phyloP scores from a whole-genome alignment of 768 basidiomycete genomes.

The Russula virescens region DNA sequence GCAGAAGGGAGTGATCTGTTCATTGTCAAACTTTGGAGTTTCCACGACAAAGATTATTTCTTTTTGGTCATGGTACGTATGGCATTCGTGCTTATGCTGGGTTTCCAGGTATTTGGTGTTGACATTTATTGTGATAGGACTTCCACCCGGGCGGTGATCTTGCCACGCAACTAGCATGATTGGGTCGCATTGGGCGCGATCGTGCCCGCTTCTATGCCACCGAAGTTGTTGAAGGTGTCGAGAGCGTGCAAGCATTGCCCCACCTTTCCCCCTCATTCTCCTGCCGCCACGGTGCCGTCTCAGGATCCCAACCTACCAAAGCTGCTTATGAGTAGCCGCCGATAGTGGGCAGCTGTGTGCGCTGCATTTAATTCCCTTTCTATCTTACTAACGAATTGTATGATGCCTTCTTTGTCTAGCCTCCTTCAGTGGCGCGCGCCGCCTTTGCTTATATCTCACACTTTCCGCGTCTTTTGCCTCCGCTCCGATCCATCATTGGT shows the following conservation, averaged over 20 bases:
- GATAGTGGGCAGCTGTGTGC: no score
- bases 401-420: no score
- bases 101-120: slow-evolving; percentile 27
- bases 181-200: slow-evolving; percentile 90
- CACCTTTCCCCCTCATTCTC: no score
- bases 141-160: slow-evolving; percentile 96
- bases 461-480: no score
- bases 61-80: slow-evolving; percentile 86
- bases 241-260: slow-evolving; percentile 91
- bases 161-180: slow-evolving; percentile 93
- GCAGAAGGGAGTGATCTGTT: slow-evolving; percentile 86
- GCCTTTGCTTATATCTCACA: no score
- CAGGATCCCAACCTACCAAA: no score
- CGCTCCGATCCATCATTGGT: no score
- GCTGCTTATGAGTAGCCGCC: no score
- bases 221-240: slow-evolving; percentile 96
- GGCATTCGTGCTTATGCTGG: slow-evolving; percentile 10
- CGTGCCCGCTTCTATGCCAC: slow-evolving; percentile 95
- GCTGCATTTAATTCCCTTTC: no score
- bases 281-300: no score
- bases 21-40: slow-evolving; percentile 92
- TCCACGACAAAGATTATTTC: slow-evolving; percentile 95
- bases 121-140: slow-evolving; percentile 45
- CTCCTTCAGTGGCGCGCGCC: no score
- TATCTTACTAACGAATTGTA: no score